Evolutionary conservation across 1,284 basidiomycete species (phyloP), one percentile per base, ranked within the genome.

Genomic region (Mycena citricolor): DNA sequence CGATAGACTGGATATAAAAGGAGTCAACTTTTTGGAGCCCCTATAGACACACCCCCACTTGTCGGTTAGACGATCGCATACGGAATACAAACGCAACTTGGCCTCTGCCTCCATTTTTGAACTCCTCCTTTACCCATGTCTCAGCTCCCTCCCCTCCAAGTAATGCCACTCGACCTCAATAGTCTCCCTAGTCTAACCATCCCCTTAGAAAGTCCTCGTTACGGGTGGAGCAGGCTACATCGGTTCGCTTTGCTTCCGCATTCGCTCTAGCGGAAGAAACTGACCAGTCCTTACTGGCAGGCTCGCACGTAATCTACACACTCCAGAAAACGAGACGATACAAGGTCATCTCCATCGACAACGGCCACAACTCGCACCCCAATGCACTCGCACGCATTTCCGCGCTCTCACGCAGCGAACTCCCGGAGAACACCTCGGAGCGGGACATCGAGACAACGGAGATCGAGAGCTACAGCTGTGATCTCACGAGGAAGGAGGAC

Each of bases 331-430:
- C 94, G 16, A 79, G 89, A 49, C 77, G 83, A 54, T 97, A 90
- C 76, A 90, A 89, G 61, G 91, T 97, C 54, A 79, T 94, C 57
- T 86, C 90, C n/a, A 76, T 95, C 56, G 92, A 95, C 71, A 95
- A 95, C 73, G 77, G 86, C 69, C 86, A 94, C 70, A 98, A 98
- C 65, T 92, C 94, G 2, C 83, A 83, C 57, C 81, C 88, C 4
- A 72, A 76, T 25, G 81, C 91, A 5, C 73, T 92, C 51, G 61
- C 74, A 53, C 80, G 87, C 58, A 83, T 93, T 39, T 80, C 83
- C 24, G 76, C 89, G 65, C 80, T 97, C 48, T 90, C 93, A 8
- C 76, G 75, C 47, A 79, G 81, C 44, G 74, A 78, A 51, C 73
- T 91, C 11, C 80, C 84, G 13, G 62, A 73, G 39, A 70, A 82